Conservation (phyloP, 2,329 filamentous ascomycete genomes). For the Emericellopsis atlantica region DNA sequence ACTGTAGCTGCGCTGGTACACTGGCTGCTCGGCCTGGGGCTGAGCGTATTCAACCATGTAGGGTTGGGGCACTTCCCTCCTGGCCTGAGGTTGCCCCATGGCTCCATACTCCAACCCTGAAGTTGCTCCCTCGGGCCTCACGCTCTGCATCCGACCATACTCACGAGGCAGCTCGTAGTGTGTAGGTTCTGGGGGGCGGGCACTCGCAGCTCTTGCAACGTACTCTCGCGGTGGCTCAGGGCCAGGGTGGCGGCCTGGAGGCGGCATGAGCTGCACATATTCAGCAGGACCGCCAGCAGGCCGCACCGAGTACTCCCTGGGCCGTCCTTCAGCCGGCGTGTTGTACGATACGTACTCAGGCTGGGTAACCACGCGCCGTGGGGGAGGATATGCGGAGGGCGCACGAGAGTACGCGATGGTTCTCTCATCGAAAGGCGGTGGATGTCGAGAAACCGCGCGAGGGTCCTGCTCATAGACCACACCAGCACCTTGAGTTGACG, state of each 20-base stretch:
- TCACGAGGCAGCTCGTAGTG: conserved; percentile 27
- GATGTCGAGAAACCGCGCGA: conserved; percentile 37
- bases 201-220: conserved; percentile 40
- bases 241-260: conserved; percentile 24
- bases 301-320: conserved; percentile 44
- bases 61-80: conserved; percentile 15
- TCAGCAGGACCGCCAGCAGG: conserved; percentile 29
- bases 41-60: conserved; percentile 16
- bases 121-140: conserved; percentile 19
- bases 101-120: conserved; percentile 11
- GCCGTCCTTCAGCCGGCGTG: conserved; percentile 29
- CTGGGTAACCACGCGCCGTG: conserved; percentile 48
- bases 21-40: conserved; percentile 9
- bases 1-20: conserved; percentile 21
- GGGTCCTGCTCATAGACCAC: conserved; percentile 54
- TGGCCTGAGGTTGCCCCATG: conserved; percentile 13
- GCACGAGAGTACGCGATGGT: conserved; percentile 32
- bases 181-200: conserved; percentile 36
- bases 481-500: conserved; percentile 31
- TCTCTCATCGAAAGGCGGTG: conserved; percentile 35
- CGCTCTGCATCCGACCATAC: conserved; percentile 31
- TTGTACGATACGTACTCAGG: conserved; percentile 42
- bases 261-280: conserved; percentile 32
- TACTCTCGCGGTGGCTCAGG: conserved; percentile 41
- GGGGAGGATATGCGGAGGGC: conserved; percentile 35